Evolutionary conservation across 192 early-diverging fungal genomes (phyloP), one percentile per base, ranked within the genome.

Genomic region (Umbelopsis sp.): DNA sequence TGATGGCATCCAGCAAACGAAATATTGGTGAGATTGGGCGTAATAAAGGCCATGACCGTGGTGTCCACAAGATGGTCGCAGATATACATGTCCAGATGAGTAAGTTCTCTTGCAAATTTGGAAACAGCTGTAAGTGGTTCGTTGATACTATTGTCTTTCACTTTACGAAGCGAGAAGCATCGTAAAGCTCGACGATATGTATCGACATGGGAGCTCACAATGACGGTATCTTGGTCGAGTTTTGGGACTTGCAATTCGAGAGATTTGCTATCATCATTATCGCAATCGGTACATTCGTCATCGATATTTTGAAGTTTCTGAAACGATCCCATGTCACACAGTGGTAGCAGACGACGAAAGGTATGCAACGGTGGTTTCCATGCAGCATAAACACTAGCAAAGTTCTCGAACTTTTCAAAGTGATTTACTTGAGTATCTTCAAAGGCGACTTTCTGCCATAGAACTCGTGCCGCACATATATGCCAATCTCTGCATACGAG

Each of bases 51-150:
- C 2, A 79, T 50, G 14, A 84, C 70, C 21, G 80, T 72, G 47
- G 45, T 59, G 26, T 82, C 80, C 4, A 75, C 54, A 11, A 86
- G 45, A 43, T 78, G 66, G 22, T 84, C 85, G 25, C 85, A 86
- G 24, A 86, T 86, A 22, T 86, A 86, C 21, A 86, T 75, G 26
- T 86, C 82, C 22, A 86, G 67, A 22, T 71, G 69, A n/a, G 79
- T 72, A 0, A 86, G 70, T 22, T 82, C 71, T 45, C 66, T 68
- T 53, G 74, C 47, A 31, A 50, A 24, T 21, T 32, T 17, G 4
- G 72, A 71, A 11, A 81, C 68, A 38, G 62, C 25, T 17, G 32
- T 20, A 9, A 81, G 67, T 3, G 71, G 71, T 4, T 66, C 71
- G 47, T 81, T 70, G 26, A 81, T 69, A 11, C 69, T n/a, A 24